These are phyloP conservation scores for Monosporascus sp. DNA, from an alignment of 2,329 filamentous ascomycete genomes.

Conservation along the genomic window DNA sequence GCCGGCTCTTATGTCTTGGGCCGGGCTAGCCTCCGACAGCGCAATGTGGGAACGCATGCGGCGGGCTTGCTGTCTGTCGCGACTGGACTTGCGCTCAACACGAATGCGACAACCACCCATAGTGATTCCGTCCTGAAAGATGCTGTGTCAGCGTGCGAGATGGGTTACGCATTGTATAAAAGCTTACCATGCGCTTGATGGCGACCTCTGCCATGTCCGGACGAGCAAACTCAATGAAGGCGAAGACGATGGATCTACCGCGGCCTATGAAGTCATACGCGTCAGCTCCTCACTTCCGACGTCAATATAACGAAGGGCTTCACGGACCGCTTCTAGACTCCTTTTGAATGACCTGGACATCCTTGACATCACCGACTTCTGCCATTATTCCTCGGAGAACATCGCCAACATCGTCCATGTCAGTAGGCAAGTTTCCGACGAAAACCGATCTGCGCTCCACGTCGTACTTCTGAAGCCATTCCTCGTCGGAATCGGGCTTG, in stretches of 20 bases:
- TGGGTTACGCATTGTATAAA: background rate
- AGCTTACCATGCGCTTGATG: conserved; percentile 31
- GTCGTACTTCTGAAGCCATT: conserved; percentile 26
- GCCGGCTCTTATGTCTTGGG: background rate
- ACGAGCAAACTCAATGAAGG: conserved; percentile 34
- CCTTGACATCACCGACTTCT: conserved; percentile 21
- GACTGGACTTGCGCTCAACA: conserved; percentile 31
- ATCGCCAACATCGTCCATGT: conserved; percentile 17
- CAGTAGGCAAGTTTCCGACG: conserved; percentile 24
- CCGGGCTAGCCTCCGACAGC: conserved; percentile 1
- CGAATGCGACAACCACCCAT: conserved; percentile 29
- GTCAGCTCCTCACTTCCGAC: conserved; percentile 2
- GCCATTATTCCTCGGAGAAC: conserved; percentile 17
- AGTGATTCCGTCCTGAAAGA: conserved; percentile 25
- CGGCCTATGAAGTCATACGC: conserved; percentile 9
- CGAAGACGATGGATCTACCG: conserved; percentile 20
- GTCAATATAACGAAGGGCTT: background rate
- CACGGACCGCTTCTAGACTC: conserved; percentile 12
- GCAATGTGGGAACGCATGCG: background rate
- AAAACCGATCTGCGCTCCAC: conserved; percentile 30
- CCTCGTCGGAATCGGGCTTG: conserved; percentile 21
- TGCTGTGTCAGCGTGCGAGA: conserved; percentile 7
- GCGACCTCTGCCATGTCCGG: conserved; percentile 32
- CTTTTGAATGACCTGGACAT: conserved; percentile 24
- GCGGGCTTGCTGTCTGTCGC: conserved; percentile 5